Evolutionary conservation across 306 rosid genomes (phyloP).

Genomic region (Acacia melanoxylon): DNA sequence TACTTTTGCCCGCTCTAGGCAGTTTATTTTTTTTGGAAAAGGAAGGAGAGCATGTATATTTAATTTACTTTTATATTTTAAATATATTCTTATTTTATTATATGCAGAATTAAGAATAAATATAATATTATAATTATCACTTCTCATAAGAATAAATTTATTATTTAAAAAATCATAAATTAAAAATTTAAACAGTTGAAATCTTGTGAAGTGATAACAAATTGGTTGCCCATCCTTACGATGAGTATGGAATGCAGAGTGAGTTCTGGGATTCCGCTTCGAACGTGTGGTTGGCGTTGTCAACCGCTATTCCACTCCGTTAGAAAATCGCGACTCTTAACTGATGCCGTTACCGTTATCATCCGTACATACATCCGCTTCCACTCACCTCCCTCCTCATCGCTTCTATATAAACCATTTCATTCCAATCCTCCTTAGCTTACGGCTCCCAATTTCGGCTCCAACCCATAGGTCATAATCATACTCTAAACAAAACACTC

Average conservation of each 20-base stretch:
- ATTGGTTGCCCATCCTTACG: too few species aligned
- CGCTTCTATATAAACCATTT: constrained; percentile 1
- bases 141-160: too few species aligned
- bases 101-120: too few species aligned
- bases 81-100: too few species aligned
- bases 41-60: too few species aligned
- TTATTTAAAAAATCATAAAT: too few species aligned
- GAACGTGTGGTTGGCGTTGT: constrained; percentile 48
- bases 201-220: too few species aligned
- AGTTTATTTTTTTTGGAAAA: too few species aligned
- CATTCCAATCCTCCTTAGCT: neutral
- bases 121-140: too few species aligned
- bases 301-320: constrained; percentile 19
- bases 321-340: neutral
- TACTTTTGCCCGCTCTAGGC: too few species aligned
- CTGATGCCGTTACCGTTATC: constrained; percentile 26
- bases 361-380: neutral
- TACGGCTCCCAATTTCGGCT: neutral
- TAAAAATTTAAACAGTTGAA: too few species aligned
- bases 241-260: neutral
- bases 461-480: neutral
- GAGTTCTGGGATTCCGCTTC: constrained; percentile 9
- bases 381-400: neutral
- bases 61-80: too few species aligned
- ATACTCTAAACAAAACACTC: neutral